Percentiles rank a stretch among this genome's conserved stretches.
These are phyloP conservation scores for Musa troglodytarum DNA, from an alignment of 176 grass and related monocot species.

Conservation along the genomic window DNA sequence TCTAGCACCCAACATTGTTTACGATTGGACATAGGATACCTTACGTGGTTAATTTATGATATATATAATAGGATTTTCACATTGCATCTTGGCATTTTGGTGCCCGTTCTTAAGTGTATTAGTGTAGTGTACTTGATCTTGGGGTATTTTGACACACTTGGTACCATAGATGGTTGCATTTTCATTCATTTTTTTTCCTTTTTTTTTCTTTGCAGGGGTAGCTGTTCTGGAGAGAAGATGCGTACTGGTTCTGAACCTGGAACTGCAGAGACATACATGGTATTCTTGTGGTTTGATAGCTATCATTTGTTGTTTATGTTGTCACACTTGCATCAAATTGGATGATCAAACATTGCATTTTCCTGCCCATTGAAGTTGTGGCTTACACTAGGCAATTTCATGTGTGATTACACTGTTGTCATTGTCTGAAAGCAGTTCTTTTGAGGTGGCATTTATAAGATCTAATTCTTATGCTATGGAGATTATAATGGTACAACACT, in stretches of 20 bases:
- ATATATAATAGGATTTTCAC: neutral
- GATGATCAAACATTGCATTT: conserved; percentile 1
- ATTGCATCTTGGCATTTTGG: neutral
- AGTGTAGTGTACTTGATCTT: too few relatives aligned
- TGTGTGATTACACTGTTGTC: neutral
- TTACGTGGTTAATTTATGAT: neutral
- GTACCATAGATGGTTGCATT: neutral
- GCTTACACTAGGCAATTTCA: too few relatives aligned
- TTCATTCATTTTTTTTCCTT: neutral
- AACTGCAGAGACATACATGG: conserved; percentile 29
- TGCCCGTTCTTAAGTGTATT: neutral
- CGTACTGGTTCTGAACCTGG: conserved; percentile 28
- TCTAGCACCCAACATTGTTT: neutral
- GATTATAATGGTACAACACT: neutral
- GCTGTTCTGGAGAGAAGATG: conserved; percentile 6
- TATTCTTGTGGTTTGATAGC: conserved; percentile 18
- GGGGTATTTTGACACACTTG: neutral
- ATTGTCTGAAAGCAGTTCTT: neutral
- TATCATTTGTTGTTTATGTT: neutral
- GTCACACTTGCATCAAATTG: conserved; percentile 7
- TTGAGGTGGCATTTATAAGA: neutral
- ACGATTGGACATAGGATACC: neutral
- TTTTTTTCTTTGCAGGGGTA: neutral
- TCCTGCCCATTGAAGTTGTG: neutral
- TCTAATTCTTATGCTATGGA: neutral